These are phyloP conservation scores for Globisporangium perplexum DNA, from an alignment of 352 stramenopile genomes.

Conservation along the genomic window DNA sequence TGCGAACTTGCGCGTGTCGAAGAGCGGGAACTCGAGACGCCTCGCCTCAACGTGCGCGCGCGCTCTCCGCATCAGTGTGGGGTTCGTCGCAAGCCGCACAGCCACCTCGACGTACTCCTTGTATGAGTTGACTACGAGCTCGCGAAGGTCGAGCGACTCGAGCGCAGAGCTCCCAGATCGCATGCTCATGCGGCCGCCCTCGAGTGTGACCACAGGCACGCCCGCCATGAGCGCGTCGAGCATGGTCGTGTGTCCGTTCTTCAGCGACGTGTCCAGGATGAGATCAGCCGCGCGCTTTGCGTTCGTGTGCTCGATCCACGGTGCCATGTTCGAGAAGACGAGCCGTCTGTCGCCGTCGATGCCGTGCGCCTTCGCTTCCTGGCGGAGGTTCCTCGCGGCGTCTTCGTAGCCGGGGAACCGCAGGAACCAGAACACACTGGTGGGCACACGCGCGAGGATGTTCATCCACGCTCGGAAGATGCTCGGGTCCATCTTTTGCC, in stretches of 20 bases:
- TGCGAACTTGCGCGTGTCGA: slow-evolving; percentile 58
- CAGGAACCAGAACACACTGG: slow-evolving; percentile 72
- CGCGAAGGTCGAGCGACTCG: slow-evolving; percentile 38
- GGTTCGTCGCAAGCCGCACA: slow-evolving; percentile 37
- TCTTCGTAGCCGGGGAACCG: slow-evolving; percentile 48
- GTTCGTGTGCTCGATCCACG: slow-evolving; percentile 79
- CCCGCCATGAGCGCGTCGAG: slow-evolving; percentile 76
- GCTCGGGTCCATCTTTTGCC: slow-evolving; percentile 81
- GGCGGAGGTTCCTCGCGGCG: slow-evolving; percentile 36
- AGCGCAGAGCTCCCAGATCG: slow-evolving; percentile 53
- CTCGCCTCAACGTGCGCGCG: slow-evolving; percentile 35
- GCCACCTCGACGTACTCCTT: slow-evolving; percentile 83
- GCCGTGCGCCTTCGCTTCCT: slow-evolving; percentile 44
- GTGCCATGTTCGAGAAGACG: slow-evolving; percentile 45
- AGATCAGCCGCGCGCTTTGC: slow-evolving; percentile 67
- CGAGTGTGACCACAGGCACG: slow-evolving; percentile 65
- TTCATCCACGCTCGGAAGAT: slow-evolving; percentile 79
- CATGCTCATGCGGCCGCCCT: slow-evolving; percentile 65
- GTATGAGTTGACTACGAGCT: slow-evolving; percentile 54
- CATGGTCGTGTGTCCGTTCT: slow-evolving; percentile 83
- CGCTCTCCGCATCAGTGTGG: slow-evolving; percentile 24
- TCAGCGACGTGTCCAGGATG: slow-evolving; percentile 74
- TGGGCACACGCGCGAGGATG: slow-evolving; percentile 60
- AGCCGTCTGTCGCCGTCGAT: slow-evolving; percentile 44
- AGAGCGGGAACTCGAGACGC: slow-evolving; percentile 42